Evolutionary conservation across 106 monocot species (phyloP).

Genomic region (Cymbidium sinense): DNA sequence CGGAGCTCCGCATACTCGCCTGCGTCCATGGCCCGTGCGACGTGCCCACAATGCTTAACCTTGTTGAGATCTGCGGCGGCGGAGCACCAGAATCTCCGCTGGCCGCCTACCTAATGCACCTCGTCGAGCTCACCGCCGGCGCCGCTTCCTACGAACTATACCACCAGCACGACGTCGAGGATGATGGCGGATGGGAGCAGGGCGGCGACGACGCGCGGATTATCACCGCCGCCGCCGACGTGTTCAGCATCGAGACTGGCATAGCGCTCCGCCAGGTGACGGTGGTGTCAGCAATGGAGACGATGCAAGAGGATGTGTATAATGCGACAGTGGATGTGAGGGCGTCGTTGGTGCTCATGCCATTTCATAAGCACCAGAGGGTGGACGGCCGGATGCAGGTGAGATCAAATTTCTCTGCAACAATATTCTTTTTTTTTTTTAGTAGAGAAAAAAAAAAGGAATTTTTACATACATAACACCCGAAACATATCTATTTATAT

Average conservation of each 20-base stretch:
- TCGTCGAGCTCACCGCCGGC: slow-evolving; percentile 62
- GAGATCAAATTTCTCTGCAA: slow-evolving; percentile 1
- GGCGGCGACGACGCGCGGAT: slow-evolving; percentile 9
- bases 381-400: slow-evolving; percentile 31
- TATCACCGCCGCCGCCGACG: slow-evolving; percentile 21
- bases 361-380: slow-evolving; percentile 64
- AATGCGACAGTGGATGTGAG: slow-evolving; percentile 37
- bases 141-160: slow-evolving; percentile 46
- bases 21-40: slow-evolving; percentile 65
- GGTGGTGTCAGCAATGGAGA: slow-evolving; percentile 48
- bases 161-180: slow-evolving; percentile 30
- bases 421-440: no score
- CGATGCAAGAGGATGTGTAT: slow-evolving; percentile 62
- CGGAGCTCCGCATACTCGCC: slow-evolving; percentile 69
- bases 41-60: slow-evolving; percentile 62
- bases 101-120: slow-evolving; percentile 57
- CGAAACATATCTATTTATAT: no score
- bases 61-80: slow-evolving; percentile 73
- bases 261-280: slow-evolving; percentile 45
- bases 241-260: slow-evolving; percentile 18
- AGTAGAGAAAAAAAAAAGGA: no score
- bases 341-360: slow-evolving; percentile 44
- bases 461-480: no score
- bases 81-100: slow-evolving; percentile 16
- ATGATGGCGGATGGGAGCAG: slow-evolving; percentile 31